Conservation (phyloP, 176 grass and related monocot species). For the Bonia amplexicaulis region DNA sequence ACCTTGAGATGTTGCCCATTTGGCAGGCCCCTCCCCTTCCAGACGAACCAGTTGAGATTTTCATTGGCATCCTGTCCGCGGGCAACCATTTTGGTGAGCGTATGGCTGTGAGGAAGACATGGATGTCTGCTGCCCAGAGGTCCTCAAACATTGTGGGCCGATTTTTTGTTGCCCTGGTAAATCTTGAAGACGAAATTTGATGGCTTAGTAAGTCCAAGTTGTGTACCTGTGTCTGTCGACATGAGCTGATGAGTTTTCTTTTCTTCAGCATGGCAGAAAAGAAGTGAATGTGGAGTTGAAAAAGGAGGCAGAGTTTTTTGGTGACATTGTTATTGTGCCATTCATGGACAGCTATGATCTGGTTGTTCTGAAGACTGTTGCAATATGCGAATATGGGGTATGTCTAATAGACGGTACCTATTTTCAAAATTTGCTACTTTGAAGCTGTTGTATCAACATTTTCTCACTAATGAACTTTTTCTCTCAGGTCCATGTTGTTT, state of each 20-base stretch:
- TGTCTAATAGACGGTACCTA: constrained; percentile 10
- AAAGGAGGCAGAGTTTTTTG: constrained; percentile 86
- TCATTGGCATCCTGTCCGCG: constrained; percentile 94
- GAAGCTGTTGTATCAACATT: background rate
- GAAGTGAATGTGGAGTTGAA: constrained; percentile 84
- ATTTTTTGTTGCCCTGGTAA: constrained; percentile 98
- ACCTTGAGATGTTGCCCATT: constrained; percentile 67
- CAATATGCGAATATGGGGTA: constrained; percentile 98
- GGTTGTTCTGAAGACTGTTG: constrained; percentile 92
- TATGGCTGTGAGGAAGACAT: constrained; percentile 92
- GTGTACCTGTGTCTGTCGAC: background rate
- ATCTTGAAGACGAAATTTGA: constrained; percentile 12
- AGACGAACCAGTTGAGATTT: constrained; percentile 63
- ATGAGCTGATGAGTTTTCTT: constrained; percentile 29
- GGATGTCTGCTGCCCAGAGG: constrained; percentile 72
- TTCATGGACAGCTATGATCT: constrained; percentile 95
- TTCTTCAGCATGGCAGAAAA: constrained; percentile 65
- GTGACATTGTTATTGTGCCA: constrained; percentile 93
- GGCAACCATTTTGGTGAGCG: constrained; percentile 98
- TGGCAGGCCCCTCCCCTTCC: constrained; percentile 75
- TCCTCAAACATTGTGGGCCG: constrained; percentile 62
- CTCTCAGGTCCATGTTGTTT: constrained; percentile 57
- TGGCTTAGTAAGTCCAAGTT: background rate
- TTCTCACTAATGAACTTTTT: background rate
- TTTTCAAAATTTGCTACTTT: constrained; percentile 19